Conservation (phyloP, 805 yeast genomes). For the Candida nitratophila region DNA sequence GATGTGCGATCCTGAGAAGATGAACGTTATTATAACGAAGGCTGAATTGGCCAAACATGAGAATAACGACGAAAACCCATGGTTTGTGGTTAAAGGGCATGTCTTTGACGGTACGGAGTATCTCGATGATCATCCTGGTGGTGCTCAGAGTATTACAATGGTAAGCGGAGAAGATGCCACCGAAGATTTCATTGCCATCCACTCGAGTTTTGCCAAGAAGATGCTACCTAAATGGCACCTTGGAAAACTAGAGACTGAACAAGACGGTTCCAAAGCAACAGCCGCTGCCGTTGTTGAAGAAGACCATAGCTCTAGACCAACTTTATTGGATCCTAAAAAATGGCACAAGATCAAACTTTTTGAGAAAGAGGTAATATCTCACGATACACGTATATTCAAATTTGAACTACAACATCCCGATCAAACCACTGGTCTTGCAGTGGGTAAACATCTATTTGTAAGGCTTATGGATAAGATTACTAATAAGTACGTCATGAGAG, state of each 20-base stretch:
- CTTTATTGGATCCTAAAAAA: slow-evolving; percentile 22
- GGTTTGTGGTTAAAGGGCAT: slow-evolving; percentile 27
- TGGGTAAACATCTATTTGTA: slow-evolving; percentile 26
- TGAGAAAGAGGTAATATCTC: slow-evolving; percentile 18
- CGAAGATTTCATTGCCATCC: slow-evolving; percentile 28
- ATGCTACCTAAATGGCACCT: slow-evolving; percentile 20
- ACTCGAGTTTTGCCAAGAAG: slow-evolving; percentile 23
- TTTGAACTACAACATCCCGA: slow-evolving; percentile 23
- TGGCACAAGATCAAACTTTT: slow-evolving; percentile 21
- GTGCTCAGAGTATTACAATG: slow-evolving; percentile 18
- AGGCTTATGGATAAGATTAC: slow-evolving; percentile 18
- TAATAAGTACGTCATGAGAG: slow-evolving; percentile 22
- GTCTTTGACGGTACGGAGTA: slow-evolving; percentile 29
- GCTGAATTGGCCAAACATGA: slow-evolving; percentile 14
- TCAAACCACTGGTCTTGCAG: slow-evolving; percentile 26
- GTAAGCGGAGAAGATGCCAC: slow-evolving; percentile 24
- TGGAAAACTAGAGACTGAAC: slow-evolving; percentile 11
- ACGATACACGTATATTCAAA: slow-evolving; percentile 23
- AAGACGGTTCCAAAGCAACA: not conserved
- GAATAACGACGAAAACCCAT: slow-evolving; percentile 11
- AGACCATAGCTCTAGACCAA: slow-evolving; percentile 4
- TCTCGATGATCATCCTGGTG: slow-evolving; percentile 27
- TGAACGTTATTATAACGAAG: slow-evolving; percentile 10
- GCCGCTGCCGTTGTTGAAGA: not conserved
- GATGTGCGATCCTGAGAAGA: slow-evolving; percentile 22